Base-by-base conservation (phyloP, 2,329 filamentous ascomycete species). In the Zasmidium cellare region DNA sequence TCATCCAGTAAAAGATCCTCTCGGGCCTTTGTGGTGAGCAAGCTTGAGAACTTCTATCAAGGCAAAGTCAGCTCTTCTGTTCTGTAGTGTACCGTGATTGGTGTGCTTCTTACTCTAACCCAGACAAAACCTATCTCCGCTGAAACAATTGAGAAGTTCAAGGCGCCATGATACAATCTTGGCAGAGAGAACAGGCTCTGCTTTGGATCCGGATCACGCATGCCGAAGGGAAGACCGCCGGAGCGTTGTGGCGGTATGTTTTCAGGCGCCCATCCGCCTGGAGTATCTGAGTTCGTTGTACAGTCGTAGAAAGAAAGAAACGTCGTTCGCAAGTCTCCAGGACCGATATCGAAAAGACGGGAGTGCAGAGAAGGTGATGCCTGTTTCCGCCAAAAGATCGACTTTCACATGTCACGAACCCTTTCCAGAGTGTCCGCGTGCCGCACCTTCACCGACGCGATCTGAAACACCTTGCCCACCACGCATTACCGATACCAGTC, bases 1-100 rank as follows among this genome's bases (percentile, higher is more conserved):
- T 47, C 46, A 11, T 59, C 54, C 18, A 56, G 56, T 19, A 66
- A 31, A 41, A 44, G 46, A 45, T 56, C 35, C 23, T 61, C 60
- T 24, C 52, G 51, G 2, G 56, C 23, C 22, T 54, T 57, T 9
- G 48, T 54, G 5, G 46, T 48, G 19, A 51, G 28, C 14, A 57
- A 50, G 5, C 19, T 58, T 16, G 35, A 53, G 1, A 53, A 14
- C 6, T 28, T 51, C 57, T 59, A 24, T 9, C 11, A 14, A 16
- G 23, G 11, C 3, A 1, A 3, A 7, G 19, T 57, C 41, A 57
- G 49, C 19, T n/a, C 20, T 18, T 9, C 35, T 41, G 7, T 9
- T 41, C 35, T 14, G 35, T 41, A 18, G 3, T 5, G 35, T 41
- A 14, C 35, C 16, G n/a, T 41, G 5, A 14, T 9, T 5, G n/a